Evolutionary conservation across 1,284 basidiomycete genomes (phyloP).

Genomic region (Cryptococcus sp.): DNA sequence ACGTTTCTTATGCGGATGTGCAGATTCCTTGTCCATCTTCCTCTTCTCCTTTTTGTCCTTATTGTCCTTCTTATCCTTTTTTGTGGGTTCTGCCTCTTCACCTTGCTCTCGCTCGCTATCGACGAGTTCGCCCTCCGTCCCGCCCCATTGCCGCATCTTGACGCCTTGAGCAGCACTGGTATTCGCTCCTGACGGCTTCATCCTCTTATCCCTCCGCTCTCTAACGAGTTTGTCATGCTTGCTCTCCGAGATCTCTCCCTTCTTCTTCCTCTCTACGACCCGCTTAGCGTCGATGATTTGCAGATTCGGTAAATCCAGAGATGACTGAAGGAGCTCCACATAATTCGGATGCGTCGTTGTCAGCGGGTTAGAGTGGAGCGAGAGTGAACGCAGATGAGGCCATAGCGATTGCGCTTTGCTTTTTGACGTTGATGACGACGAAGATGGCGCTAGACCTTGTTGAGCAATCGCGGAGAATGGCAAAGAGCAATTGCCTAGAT

Average conservation of each 20-base stretch:
- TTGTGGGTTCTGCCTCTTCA: slow-evolving; percentile 5
- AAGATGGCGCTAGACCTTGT: slow-evolving; percentile 21
- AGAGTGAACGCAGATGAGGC: slow-evolving; percentile 39
- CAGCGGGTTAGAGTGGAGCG: slow-evolving; percentile 46
- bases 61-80: slow-evolving; percentile 9
- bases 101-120: neutral
- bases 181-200: slow-evolving; percentile 43
- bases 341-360: slow-evolving; percentile 36
- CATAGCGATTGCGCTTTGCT: slow-evolving; percentile 11
- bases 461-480: slow-evolving; percentile 23
- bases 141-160: slow-evolving; percentile 42
- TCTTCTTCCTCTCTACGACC: slow-evolving; percentile 44
- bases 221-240: slow-evolving; percentile 28
- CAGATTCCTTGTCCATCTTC: slow-evolving; percentile 5
- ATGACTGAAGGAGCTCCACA: slow-evolving; percentile 33
- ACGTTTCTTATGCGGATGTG: neutral
- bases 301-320: slow-evolving; percentile 37
- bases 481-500: slow-evolving; percentile 48
- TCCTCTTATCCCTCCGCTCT: slow-evolving; percentile 34
- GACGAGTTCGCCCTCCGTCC: slow-evolving; percentile 8
- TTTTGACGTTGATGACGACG: neutral
- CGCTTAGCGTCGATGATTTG: slow-evolving; percentile 50
- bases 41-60: slow-evolving; percentile 5
- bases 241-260: slow-evolving; percentile 34
- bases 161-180: slow-evolving; percentile 11